A percentile compares a stretch with the other conserved stretches of the same genome.
phyloP scores from a whole-genome alignment of 805 yeast genomes.

The Metschnikowia santaceciliae region DNA sequence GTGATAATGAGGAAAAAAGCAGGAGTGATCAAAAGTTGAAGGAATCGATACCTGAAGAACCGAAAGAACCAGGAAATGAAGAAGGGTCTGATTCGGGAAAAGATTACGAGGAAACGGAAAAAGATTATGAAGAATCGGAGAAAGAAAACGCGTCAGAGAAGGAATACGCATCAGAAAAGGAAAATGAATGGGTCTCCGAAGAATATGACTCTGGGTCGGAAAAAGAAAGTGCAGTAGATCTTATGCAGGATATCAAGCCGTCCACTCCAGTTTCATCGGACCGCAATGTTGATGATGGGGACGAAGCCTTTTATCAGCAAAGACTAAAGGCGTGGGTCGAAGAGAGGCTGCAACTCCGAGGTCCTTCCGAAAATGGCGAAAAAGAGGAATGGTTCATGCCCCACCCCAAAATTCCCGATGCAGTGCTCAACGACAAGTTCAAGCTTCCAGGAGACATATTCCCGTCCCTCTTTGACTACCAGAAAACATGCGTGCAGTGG shows the following conservation, averaged over 20 bases:
- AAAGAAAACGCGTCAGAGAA: neutral
- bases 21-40: too few species aligned
- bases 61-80: neutral
- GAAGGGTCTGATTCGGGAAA: neutral
- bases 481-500: constrained; percentile 97
- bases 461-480: constrained; percentile 84
- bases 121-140: neutral
- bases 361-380: neutral
- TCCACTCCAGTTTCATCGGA: neutral
- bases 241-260: neutral
- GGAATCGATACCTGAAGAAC: neutral
- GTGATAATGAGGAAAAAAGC: neutral
- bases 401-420: constrained; percentile 76
- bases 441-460: constrained; percentile 87
- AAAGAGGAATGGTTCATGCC: constrained; percentile 62
- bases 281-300: constrained; percentile 73
- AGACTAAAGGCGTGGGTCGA: constrained; percentile 60
- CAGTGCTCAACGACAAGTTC: constrained; percentile 64
- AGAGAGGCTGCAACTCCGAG: constrained; percentile 46
- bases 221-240: neutral
- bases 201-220: neutral
- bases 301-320: constrained; percentile 57
- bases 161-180: neutral
- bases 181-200: neutral
- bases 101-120: neutral